A percentile compares a stretch with the other conserved stretches of the same genome.
phyloP scores from a whole-genome alignment of 2,329 filamentous ascomycete genomes.

The Pochonia chlamydosporia region DNA sequence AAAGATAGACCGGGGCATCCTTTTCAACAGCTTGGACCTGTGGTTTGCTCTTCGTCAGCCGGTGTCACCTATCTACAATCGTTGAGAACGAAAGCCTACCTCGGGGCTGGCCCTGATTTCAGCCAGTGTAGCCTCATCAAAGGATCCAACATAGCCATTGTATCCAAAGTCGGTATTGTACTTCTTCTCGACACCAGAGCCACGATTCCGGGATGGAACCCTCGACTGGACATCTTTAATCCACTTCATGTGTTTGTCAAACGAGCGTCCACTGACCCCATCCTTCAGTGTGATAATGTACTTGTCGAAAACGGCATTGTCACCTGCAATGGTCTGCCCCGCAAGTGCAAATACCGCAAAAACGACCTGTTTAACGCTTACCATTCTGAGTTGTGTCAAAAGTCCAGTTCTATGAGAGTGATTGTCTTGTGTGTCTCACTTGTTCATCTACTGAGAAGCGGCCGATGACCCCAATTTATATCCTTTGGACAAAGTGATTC shows the following conservation, averaged over 20 bases:
- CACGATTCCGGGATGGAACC: constrained; percentile 42
- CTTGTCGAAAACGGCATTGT: constrained; percentile 29
- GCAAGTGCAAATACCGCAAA: no score
- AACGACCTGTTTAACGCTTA: no score
- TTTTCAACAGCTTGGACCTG: constrained; percentile 24
- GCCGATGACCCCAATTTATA: no score
- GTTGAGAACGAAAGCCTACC: constrained; percentile 24
- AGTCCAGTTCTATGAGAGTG: no score
- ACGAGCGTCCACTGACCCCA: constrained; percentile 34
- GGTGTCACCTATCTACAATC: no score
- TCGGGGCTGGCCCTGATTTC: constrained; percentile 35
- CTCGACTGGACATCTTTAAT: constrained; percentile 49
- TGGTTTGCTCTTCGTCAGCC: background rate
- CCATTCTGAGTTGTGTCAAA: no score
- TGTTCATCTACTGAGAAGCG: no score
- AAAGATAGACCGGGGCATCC: constrained; percentile 23
- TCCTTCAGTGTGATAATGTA: constrained; percentile 60
- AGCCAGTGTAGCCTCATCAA: constrained; percentile 34
- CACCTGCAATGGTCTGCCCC: constrained; percentile 13
- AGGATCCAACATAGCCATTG: constrained; percentile 37
- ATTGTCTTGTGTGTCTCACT: no score
- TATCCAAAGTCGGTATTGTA: constrained; percentile 25
- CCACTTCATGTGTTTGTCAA: constrained; percentile 42
- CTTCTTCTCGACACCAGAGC: constrained; percentile 27
- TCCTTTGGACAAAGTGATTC: no score